Evolutionary conservation across 129 eudicot species (phyloP).

Genomic region (Deinandra increscens): DNA sequence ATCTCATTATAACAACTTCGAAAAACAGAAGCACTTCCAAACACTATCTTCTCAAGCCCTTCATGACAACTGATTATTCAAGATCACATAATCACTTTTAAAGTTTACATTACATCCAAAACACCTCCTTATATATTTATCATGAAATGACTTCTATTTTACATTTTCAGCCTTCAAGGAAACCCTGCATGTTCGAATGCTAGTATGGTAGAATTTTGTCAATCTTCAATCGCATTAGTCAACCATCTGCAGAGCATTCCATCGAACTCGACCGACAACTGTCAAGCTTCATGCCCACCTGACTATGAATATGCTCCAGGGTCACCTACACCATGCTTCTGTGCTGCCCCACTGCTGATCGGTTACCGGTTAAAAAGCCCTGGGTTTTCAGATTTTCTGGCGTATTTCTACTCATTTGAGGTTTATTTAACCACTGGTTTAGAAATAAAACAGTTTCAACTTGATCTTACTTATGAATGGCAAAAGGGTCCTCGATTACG

Average conservation of each 20-base stretch:
- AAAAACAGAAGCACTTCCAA: not conserved
- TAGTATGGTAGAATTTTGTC: slow-evolving; percentile 42
- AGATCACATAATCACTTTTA: not conserved
- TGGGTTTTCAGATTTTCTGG: slow-evolving; percentile 50
- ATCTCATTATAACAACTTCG: not conserved
- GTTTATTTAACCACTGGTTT: slow-evolving; percentile 60
- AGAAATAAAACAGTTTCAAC: slow-evolving; percentile 45
- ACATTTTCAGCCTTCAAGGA: slow-evolving; percentile 65
- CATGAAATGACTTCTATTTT: not conserved
- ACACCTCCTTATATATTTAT: not conserved
- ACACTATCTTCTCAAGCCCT: not conserved
- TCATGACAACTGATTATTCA: not conserved
- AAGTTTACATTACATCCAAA: not conserved
- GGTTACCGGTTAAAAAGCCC: slow-evolving; percentile 83
- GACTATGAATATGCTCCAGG: slow-evolving; percentile 60
- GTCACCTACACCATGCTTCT: slow-evolving; percentile 58
- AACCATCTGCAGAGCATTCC: slow-evolving; percentile 30
- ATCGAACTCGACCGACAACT: slow-evolving; percentile 32
- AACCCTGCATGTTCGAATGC: slow-evolving; percentile 64
- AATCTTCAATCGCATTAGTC: slow-evolving; percentile 29
- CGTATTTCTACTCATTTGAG: slow-evolving; percentile 49
- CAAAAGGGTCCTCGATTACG: slow-evolving; percentile 66
- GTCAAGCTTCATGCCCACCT: slow-evolving; percentile 55
- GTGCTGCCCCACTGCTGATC: slow-evolving; percentile 65
- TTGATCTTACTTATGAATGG: slow-evolving; percentile 53